Base-by-base conservation (phyloP, 345 rosid species). In the Murraya paniculata region DNA sequence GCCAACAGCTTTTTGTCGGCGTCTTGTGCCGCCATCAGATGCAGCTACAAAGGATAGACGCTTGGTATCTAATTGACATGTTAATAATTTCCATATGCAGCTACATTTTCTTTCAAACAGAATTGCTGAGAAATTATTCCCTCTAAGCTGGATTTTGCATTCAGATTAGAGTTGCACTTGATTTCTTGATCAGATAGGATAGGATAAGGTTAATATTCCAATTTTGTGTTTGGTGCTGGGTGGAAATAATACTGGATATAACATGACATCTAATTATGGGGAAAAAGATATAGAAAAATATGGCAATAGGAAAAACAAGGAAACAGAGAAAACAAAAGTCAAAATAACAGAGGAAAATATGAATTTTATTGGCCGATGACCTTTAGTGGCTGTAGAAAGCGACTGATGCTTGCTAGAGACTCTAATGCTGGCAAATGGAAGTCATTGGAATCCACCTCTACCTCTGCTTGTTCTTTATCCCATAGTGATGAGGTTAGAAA, bases 1-100 rank as follows among this genome's bases (percentile, higher is more conserved):
- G 76, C 99, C 97, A 77, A 48, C 71, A 70, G 93, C 91, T 74
- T 91, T 96, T 84, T 86, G 90, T 80, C 55, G 68, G 58, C 82
- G 64, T 80, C 97, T 96, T 80, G 88, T 91, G 86, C 97, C 99
- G 65, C 77, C 74, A 72, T 73, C 88, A 48, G 78, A 57, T n/a
- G 83, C 74, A 56, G 79, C 86, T 71, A 57, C 77, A 65, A 79
- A 72, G 57, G 84, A 76, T 80, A 84, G 68, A 64, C 64, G 31
- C 73, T n/a, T 48, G 91, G 94, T 84, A 91, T 69, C 69, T 74
- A 39, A 38, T 58, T 21, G 35, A 80, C 62, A 45, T 59, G 5
- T 28, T 31, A 48, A 56, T 60, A 41, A 39, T 59, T 60, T 58
- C 8, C 13, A 10, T 45, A 13, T 45, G 18, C 18, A 10, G 50